Base-by-base conservation (phyloP, 495 filamentous ascomycete genomes). In the Penicillium simplicissimum region DNA sequence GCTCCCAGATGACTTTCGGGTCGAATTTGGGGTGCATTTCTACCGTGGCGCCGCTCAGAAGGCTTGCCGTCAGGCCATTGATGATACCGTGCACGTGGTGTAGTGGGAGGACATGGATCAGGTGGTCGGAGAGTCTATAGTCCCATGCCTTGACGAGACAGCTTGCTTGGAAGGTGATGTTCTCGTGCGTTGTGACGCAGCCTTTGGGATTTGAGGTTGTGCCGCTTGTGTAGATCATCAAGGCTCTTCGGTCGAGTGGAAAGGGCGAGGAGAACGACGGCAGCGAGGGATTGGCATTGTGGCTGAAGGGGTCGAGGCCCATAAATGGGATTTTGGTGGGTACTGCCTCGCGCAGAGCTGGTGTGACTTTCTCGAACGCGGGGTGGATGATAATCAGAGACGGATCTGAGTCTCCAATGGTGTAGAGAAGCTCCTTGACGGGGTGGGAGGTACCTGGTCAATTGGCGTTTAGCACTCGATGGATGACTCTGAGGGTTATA, bases 161-260 rank as follows among this genome's bases (percentile, higher is more conserved):
- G 47, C 61, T 64, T 10, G 78, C 78, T 55, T 80, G 76, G 61
- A 78, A 79, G 9, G 73, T 78, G 49, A 81, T 77, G 52, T 69
- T 79, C 52, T 74, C 76, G 43, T 81, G 78, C 4, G 76, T 81
- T 19, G 74, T 76, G 28, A 79, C 73, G 49, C 74, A 77, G 31
- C 78, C 78, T 54, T 81, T 81, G 21, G 78, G 76, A 15, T 71
- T 74, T 8, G 74, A 76, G 4, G 78, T 81, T 33, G 78, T 81
- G 37, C 78, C 78, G 23, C 74, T 78, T 8, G 78, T 81, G 58
- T 81, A 81, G 57, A 81, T 78, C 69, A 81, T 81, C 53, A 79
- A 65, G 0, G 77, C 78, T 28, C 72, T 74, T 37, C 72, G 74
- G 36, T 66, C 65, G 6, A 76, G 66, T 11, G 67, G 57, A 36